A percentile compares a stretch with the other conserved stretches of the same genome.
Conservation (phyloP, 2,329 filamentous ascomycete genomes). For the Byssochlamys sp. region DNA sequence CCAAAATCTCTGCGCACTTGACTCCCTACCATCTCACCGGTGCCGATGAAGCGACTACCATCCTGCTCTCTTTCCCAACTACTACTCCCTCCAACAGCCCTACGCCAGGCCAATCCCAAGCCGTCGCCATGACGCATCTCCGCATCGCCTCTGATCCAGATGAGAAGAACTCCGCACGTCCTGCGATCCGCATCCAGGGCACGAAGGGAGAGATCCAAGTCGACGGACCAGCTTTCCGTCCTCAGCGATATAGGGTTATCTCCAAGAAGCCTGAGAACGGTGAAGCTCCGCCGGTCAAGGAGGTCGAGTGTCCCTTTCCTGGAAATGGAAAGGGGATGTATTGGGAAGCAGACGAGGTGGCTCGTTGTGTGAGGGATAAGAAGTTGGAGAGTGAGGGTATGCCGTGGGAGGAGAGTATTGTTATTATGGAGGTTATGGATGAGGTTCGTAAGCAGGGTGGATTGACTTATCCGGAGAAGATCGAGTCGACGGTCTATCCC, state of each 20-base stretch:
- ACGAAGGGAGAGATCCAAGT: conserved; percentile 75
- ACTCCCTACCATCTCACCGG: conserved; percentile 63
- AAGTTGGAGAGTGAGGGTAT: conserved; percentile 63
- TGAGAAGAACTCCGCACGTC: conserved; percentile 48
- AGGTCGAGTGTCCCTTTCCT: conserved; percentile 38
- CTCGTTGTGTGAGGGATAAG: conserved; percentile 64
- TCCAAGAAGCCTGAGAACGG: conserved; percentile 42
- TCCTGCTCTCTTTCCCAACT: conserved; percentile 66
- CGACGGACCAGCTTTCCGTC: conserved; percentile 60
- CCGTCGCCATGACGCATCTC: conserved; percentile 59
- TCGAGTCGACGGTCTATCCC: conserved; percentile 52
- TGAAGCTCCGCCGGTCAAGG: conserved; percentile 27
- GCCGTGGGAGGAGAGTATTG: conserved; percentile 65
- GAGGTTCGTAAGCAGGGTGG: conserved; percentile 55
- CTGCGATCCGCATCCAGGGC: conserved; percentile 70
- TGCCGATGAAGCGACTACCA: conserved; percentile 67
- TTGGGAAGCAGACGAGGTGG: conserved; percentile 76
- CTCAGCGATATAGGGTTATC: conserved; percentile 56
- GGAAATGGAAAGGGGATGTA: conserved; percentile 72
- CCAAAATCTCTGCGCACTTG: conserved; percentile 56
- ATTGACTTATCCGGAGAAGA: conserved; percentile 55
- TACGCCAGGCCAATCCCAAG: conserved; percentile 49
- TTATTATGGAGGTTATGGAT: conserved; percentile 77
- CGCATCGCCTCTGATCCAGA: conserved; percentile 55
- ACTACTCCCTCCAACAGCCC: conserved; percentile 34